A percentile compares a stretch with the other conserved stretches of the same genome.
Conservation (phyloP, 345 rosid species). For the Raphanus sativus region DNA sequence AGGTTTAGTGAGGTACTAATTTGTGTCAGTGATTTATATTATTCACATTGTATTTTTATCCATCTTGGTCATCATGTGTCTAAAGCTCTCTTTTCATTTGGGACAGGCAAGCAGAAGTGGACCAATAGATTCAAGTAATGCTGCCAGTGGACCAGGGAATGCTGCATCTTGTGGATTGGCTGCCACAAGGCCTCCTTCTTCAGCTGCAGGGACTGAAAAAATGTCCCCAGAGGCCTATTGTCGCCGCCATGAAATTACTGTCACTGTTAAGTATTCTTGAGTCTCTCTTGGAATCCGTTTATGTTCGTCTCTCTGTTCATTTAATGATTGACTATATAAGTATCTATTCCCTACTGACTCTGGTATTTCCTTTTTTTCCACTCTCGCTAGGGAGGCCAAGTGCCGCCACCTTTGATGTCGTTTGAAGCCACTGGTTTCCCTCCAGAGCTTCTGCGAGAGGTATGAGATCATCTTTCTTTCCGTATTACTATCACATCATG, state of each 20-base stretch:
- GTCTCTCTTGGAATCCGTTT: neutral
- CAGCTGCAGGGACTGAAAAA: conserved; percentile 43
- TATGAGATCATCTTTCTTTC: conserved; percentile 33
- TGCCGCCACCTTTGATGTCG: conserved; percentile 70
- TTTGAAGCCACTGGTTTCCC: conserved; percentile 86
- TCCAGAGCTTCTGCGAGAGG: conserved; percentile 90
- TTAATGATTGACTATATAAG: neutral
- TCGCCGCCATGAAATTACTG: conserved; percentile 78
- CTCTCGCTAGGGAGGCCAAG: conserved; percentile 64
- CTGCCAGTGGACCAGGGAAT: conserved; percentile 44
- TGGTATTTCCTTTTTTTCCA: neutral
- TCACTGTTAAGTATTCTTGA: conserved; percentile 53
- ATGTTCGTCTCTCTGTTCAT: neutral
- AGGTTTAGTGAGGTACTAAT: conserved; percentile 56
- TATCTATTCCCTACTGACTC: neutral
- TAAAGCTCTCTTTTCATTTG: conserved; percentile 4
- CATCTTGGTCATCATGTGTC: too few species aligned
- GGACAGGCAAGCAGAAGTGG: conserved; percentile 22
- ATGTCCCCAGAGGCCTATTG: conserved; percentile 74
- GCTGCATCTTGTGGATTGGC: conserved; percentile 41
- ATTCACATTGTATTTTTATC: neutral
- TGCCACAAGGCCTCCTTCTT: conserved; percentile 41
- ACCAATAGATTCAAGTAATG: conserved; percentile 29
- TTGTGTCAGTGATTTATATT: neutral
- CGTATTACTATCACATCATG: neutral